Base-by-base conservation (phyloP, 1,284 basidiomycete genomes). In the Trametes hirsuta region DNA sequence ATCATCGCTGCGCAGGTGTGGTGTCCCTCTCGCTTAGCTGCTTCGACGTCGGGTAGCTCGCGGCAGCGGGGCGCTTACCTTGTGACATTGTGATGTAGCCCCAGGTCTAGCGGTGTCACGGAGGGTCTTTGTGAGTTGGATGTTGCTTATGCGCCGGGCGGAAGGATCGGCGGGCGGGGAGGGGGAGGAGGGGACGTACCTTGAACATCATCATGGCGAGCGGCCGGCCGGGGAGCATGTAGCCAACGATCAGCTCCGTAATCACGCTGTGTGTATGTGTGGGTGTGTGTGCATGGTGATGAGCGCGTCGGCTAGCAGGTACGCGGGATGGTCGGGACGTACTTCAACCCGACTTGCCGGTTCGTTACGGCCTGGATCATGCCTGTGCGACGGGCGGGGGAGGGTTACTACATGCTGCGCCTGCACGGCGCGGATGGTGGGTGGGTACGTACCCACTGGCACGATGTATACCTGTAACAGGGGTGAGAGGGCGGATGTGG, bases 351-450 rank as follows among this genome's bases (percentile, higher is more conserved):
- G 24, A 83, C 75, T 52, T 82, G 79, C 48, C 80, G 75, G 53
- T 83, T 83, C 11, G 82, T 83, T 55, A 84, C 80, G 14, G 83
- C 81, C 58, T 79, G 77, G 55, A 85, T 79, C 74, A 85, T 80
- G 44, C 82, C 81, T 66, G 75, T 66, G 46, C 44, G 36, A 25
- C 9, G 15, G 21, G 9, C 39, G 36, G 11, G 34, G 25, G 15
- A 14, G 11, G 18, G 47, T 34, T 6, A 37, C 2, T 5, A 42
- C 18, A 3, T 18, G 15, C 5, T 10, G 2, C 4, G 2, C 11
- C 5, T 10, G 2, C 4, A 4, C 11, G 21, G 14, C 12, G 24
- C 14, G 21, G 3, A 1, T 9, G 18, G 6, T 25, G 14, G 12
- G 22, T 6, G 22, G 24, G 6, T 10, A 56, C 66, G 22, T 48